Evolutionary conservation across 805 yeast genomes (phyloP), one percentile per base, ranked within the genome.

Genomic region (Lachancea kluyveri): DNA sequence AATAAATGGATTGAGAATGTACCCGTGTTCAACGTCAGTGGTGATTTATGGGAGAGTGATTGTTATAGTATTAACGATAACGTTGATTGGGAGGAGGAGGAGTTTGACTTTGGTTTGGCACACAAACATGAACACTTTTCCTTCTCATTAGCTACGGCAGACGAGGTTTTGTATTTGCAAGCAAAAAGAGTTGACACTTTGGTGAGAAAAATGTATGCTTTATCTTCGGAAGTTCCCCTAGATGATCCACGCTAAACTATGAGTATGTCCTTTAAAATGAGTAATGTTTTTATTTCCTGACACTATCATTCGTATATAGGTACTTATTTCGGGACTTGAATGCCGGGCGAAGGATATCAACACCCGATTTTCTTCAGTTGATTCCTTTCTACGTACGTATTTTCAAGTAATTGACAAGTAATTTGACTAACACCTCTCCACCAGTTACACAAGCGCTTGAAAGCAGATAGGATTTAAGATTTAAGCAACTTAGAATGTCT

Each of bases 1-100:
- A 63, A 64, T 22, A 58, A 52, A 5, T 82, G 92, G 92, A 68
- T 82, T 21, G 58, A 60, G 3, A 62, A 65, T 17, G 67, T 82
- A 3, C 88, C 88, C 1, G 48, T 65, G 6, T 64, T 36, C 28
- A 45, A 45, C 25, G 30, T 36, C 1, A 37, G 38, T 2, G 43
- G 36, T 5, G 48, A 40, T 3, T 11, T 31, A 3, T 44, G 49
- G 46, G 41, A 37, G 17, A 34, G 45, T 3, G 37, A 37, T n/a
- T 55, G 56, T 32, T 54, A 38, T 28, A 24, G 33, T 21, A 40
- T 43, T 11, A 48, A 46, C n/a, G 45, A 40, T 12, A 39, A 44
- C 3, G 24, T 50, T 6, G 35, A 48, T 33, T 58, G 62, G 60
- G 63, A 58, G 26, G 63, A 58, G 33, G 39, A 41, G 3, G 59